Evolutionary conservation across 345 rosid species (phyloP).

Genomic region (Cardamine chenopodiifolia): DNA sequence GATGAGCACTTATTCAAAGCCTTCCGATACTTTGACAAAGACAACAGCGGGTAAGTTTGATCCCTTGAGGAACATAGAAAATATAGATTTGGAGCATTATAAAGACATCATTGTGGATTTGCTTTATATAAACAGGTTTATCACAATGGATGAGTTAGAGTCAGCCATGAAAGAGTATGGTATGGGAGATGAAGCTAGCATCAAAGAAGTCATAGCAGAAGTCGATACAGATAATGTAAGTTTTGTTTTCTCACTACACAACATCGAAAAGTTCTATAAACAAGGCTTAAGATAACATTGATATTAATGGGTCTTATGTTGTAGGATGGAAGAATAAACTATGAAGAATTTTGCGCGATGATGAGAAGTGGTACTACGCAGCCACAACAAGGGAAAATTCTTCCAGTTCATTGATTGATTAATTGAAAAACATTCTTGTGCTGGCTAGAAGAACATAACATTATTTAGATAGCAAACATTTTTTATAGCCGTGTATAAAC

Average conservation of each 20-base stretch:
- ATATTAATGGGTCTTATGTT: background rate
- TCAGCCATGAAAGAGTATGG: conserved; percentile 85
- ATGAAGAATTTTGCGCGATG: conserved; percentile 48
- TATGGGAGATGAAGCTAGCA: conserved; percentile 75
- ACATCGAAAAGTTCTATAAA: background rate
- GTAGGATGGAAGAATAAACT: conserved; percentile 54
- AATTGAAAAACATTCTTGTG: background rate
- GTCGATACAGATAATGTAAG: conserved; percentile 88
- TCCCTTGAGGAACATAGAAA: background rate
- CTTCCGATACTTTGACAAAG: conserved; percentile 77
- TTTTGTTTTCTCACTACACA: background rate
- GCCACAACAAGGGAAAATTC: conserved; percentile 24
- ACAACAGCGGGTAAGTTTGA: conserved; percentile 60
- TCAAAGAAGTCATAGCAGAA: conserved; percentile 74
- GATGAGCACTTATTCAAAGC: conserved; percentile 80
- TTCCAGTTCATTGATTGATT: background rate
- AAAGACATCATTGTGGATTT: background rate
- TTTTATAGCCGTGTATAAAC: background rate
- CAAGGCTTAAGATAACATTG: background rate
- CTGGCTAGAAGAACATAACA: background rate
- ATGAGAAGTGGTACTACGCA: conserved; percentile 27
- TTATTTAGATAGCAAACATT: conserved; percentile 3
- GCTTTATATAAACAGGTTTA: conserved; percentile 45
- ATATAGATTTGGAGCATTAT: background rate
- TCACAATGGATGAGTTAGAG: conserved; percentile 82